Percentiles rank a stretch among this genome's conserved stretches.
Conservation (phyloP, 495 filamentous ascomycete species). For the Copromyces sp. region DNA sequence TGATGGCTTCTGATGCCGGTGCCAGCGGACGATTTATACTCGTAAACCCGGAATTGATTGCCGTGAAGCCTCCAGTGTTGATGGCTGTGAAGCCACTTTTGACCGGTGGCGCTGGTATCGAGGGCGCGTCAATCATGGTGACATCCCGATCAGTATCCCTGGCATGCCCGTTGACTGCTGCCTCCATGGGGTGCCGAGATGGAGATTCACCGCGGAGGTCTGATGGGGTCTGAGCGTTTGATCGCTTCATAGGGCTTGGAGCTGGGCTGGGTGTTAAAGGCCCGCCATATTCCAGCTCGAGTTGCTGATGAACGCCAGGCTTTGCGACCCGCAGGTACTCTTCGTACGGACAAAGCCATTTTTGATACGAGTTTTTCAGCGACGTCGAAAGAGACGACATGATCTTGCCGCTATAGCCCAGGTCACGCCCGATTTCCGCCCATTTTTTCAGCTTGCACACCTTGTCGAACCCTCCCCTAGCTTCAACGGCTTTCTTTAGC, state of each 20-base stretch:
- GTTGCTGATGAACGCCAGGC: slow-evolving; percentile 90
- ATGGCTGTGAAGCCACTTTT: slow-evolving; percentile 72
- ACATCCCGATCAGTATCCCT: slow-evolving; percentile 38
- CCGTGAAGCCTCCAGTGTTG: slow-evolving; percentile 35
- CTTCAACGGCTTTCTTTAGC: slow-evolving; percentile 92
- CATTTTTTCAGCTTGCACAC: slow-evolving; percentile 98
- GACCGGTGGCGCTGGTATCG: slow-evolving; percentile 28
- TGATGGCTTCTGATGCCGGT: slow-evolving; percentile 28
- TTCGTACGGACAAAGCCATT: slow-evolving; percentile 94
- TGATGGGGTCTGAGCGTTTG: slow-evolving; percentile 57
- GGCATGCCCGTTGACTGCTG: slow-evolving; percentile 46
- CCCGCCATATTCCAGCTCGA: slow-evolving; percentile 88
- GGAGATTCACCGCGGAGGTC: slow-evolving; percentile 58
- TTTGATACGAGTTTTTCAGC: slow-evolving; percentile 94
- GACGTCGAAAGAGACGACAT: slow-evolving; percentile 99
- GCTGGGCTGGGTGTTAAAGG: slow-evolving; percentile 89
- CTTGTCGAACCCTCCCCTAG: slow-evolving; percentile 83
- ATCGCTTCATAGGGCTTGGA: slow-evolving; percentile 74
- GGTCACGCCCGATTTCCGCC: slow-evolving; percentile 94
- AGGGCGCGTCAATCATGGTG: slow-evolving; percentile 43
- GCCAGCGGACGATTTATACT: slow-evolving; percentile 51
- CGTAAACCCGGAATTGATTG: slow-evolving; percentile 59
- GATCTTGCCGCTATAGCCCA: slow-evolving; percentile 98
- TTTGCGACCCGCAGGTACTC: slow-evolving; percentile 88
- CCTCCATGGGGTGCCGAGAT: slow-evolving; percentile 57